These are phyloP conservation scores for Nitzschia sp. DNA, from an alignment of 108 stramenopile species.

Conservation along the genomic window DNA sequence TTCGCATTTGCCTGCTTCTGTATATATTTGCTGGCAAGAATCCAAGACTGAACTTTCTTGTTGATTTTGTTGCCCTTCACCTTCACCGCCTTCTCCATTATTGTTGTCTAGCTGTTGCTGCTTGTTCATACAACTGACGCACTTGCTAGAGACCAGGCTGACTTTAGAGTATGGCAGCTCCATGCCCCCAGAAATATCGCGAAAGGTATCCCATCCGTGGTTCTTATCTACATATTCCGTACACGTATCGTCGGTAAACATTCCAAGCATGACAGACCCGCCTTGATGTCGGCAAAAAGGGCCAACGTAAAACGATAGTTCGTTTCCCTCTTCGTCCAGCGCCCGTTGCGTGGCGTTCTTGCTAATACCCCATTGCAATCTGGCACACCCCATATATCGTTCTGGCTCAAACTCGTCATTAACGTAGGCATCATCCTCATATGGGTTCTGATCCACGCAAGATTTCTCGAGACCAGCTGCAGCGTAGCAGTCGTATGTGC, in stretches of 20 bases:
- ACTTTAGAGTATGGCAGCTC: slow-evolving; percentile 57
- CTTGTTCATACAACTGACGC: slow-evolving; percentile 60
- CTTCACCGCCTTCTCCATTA: slow-evolving; percentile 22
- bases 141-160: slow-evolving; percentile 53
- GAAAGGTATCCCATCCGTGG: slow-evolving; percentile 41
- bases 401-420: slow-evolving; percentile 20
- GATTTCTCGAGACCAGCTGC: slow-evolving; percentile 50
- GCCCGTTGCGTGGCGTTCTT: neutral
- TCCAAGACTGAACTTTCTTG: slow-evolving; percentile 48
- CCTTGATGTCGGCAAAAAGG: slow-evolving; percentile 65
- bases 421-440: slow-evolving; percentile 45
- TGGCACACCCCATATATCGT: slow-evolving; percentile 39
- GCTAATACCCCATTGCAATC: slow-evolving; percentile 25
- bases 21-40: slow-evolving; percentile 55
- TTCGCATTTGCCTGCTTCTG: slow-evolving; percentile 73
- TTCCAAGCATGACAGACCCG: slow-evolving; percentile 53
- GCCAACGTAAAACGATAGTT: slow-evolving; percentile 53
- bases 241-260: slow-evolving; percentile 69
- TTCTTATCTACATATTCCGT: slow-evolving; percentile 51
- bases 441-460: slow-evolving; percentile 59
- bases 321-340: slow-evolving; percentile 20
- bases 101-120: too few relatives aligned
- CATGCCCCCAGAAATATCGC: slow-evolving; percentile 34
- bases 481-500: slow-evolving; percentile 67
- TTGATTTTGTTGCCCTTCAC: slow-evolving; percentile 26